These are phyloP conservation scores for Clarireedia hainanense DNA, from an alignment of 2,329 filamentous ascomycete species.

Conservation along the genomic window DNA sequence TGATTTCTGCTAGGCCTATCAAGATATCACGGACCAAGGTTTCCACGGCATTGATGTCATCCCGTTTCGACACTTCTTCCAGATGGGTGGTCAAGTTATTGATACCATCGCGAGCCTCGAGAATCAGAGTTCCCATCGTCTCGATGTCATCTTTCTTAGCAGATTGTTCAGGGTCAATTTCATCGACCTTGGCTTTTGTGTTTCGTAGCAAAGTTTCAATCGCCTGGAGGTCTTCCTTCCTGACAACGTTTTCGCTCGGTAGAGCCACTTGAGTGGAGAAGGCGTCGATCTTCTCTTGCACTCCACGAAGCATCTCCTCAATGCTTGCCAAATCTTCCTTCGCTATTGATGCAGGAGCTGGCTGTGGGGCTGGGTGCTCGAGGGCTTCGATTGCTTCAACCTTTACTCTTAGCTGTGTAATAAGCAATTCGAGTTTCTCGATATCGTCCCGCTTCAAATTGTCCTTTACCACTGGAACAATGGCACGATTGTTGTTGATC, in stretches of 20 bases:
- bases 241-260: constrained; percentile 42
- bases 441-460: constrained; percentile 63
- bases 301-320: constrained; percentile 43
- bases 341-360: constrained; percentile 34
- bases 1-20: constrained; percentile 66
- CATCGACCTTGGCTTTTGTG: constrained; percentile 81
- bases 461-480: constrained; percentile 40
- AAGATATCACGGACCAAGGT: constrained; percentile 72
- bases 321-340: constrained; percentile 48
- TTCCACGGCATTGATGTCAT: constrained; percentile 71
- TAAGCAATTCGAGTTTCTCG: constrained; percentile 75
- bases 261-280: constrained; percentile 36
- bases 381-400: constrained; percentile 66
- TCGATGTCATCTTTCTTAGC: constrained; percentile 60
- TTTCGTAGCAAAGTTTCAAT: constrained; percentile 88
- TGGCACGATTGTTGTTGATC: constrained; percentile 43
- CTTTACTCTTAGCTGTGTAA: constrained; percentile 76
- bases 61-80: constrained; percentile 64
- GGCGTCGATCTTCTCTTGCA: constrained; percentile 53
- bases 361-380: constrained; percentile 36
- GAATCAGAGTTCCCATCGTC: constrained; percentile 45
- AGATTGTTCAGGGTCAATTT: constrained; percentile 66
- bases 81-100: constrained; percentile 58
- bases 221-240: constrained; percentile 78
- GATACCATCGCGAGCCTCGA: constrained; percentile 69